Evolutionary conservation across 1,139 yeast genomes (phyloP), one percentile per base, ranked within the genome.

Genomic region (Yamadazyma jaroonii): DNA sequence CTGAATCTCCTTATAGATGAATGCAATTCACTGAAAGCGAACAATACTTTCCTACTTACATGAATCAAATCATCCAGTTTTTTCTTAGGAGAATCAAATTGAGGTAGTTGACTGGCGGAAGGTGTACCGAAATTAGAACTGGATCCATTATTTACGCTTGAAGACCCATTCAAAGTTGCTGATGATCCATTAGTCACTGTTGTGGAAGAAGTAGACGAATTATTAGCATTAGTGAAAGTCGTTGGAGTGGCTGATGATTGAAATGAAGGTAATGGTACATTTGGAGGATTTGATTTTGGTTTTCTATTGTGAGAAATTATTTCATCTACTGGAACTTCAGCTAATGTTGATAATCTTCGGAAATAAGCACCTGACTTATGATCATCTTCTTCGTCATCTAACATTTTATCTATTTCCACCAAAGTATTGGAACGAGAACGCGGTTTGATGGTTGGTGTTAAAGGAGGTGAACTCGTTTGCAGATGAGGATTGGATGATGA

Each of bases 1-100:
- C 84, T 72, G 44, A 84, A 77, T 40, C 86, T 71, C 43, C 86
- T 65, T 7, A 86, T 70, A 3, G 84, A 80, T 25, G 82, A 77
- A 47, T 83, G 89, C 35, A 85, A 68, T 51, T 85, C 94, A 34
- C 85, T 79, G 39, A 84, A 74, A 10, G 83, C 66, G 52, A 76
- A 79, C 6, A 79, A 54, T 5, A 81, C 56, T 48, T 80, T 81
- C 42, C 84, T 58, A 8, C 84, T 73, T 0, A 77, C 76, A 29
- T 70, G 69, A 3, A 79, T 63, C 1, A 79, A 56, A 8, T 56
- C 42, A 4, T 57, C 37, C 25, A 54, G 51, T 31, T 50, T 25
- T 25, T 33, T 33, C n/a, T n/a, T 34, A 28, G 35, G 28, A 12
- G 31, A 29, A 22, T 31, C 24, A 13, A 21, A 27, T 13, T 10